These are phyloP conservation scores for Tetracladium maxilliforme DNA, from an alignment of 2,329 filamentous ascomycete genomes.

Conservation along the genomic window DNA sequence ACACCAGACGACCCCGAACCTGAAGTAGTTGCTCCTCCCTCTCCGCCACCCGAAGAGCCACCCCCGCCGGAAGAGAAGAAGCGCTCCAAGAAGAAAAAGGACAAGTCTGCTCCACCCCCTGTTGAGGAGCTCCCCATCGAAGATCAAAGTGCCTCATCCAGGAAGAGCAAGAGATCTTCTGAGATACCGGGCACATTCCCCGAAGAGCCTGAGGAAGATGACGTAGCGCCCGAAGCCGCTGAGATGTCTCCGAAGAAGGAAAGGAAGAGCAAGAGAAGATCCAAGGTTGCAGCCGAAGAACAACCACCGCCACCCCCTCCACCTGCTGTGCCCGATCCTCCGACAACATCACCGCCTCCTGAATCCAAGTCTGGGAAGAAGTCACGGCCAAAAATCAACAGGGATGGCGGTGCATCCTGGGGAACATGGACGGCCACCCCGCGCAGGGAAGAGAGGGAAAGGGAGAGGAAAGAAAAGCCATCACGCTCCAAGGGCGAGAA, in stretches of 20 bases:
- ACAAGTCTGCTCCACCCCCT: conserved; percentile 13
- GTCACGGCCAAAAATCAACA: conserved; percentile 63
- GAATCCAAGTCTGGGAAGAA: conserved; percentile 49
- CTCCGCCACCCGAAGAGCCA: conserved; percentile 15
- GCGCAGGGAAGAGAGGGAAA: conserved; percentile 18
- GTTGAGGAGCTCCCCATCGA: conserved; percentile 11
- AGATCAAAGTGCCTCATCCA: conserved; percentile 15
- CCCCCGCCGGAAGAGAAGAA: conserved; percentile 13
- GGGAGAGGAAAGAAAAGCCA: conserved; percentile 22
- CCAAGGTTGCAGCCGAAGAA: conserved; percentile 11
- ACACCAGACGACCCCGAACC: conserved; percentile 20
- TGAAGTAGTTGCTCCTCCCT: conserved; percentile 12
- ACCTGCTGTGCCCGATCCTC: conserved; percentile 20
- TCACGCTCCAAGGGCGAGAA: conserved; percentile 36
- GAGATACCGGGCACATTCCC: conserved; percentile 44
- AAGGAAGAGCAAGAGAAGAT: conserved; percentile 18
- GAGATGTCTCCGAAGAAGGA: conserved; percentile 31
- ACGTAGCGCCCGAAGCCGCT: conserved; percentile 27
- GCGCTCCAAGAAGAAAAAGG: conserved; percentile 20
- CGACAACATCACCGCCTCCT: conserved; percentile 31
- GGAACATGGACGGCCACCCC: conserved; percentile 54
- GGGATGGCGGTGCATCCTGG: conserved; percentile 57
- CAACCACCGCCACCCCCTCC: conserved; percentile 19
- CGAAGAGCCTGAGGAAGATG: conserved; percentile 29
- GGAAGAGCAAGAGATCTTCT: conserved; percentile 14